Base-by-base conservation (phyloP, 352 stramenopile genomes). In the Globisporangium orthogonon region DNA sequence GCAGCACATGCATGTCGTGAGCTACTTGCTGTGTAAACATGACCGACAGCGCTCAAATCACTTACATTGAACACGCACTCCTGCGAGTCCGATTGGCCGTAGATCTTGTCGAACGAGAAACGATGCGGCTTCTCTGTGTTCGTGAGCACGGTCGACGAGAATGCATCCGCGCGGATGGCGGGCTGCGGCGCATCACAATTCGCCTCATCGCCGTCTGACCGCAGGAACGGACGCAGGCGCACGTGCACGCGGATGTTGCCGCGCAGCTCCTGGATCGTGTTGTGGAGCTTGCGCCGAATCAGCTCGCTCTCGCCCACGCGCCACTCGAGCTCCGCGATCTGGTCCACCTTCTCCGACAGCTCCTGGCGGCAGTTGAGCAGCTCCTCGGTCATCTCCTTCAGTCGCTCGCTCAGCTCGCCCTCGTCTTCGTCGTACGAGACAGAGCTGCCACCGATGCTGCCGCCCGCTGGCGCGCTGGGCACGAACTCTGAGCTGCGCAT, bases 201-300 rank as follows among this genome's bases (percentile, higher is more conserved):
- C 2, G 50, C 71, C 70, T 92, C 77, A 14, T 65, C 60, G 30
- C 83, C 78, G 54, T 98, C 92, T 23, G 86, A 92, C 17, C 80
- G 78, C 52, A 98, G 56, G 58, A 98, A 93, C 11, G 95, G 96
- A 52, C 96, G 84, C 65, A 99, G 67, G 2, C 96, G 80, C 11
- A 97, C 95, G 67, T 98, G 98, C 3, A 99, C 97, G 39, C 98
- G 91, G 65, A 99, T 97, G 63, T 99, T 99, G 44, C 97, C 98
- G 28, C 97, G 87, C 29, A 99, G 77, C 63, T 99, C 97, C 76
- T 99, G 96, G 48, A 99, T 98, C n/a, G 88, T 91, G 76, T 99
- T 99, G 79, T 99, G 97, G 65, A 99, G 84, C 54, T 98, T 91
- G 17, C 97, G 82, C 5, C 97, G 86, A 30, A 96, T 62, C 2